Evolutionary conservation across 2,329 filamentous ascomycete species (phyloP), one percentile per base, ranked within the genome.

Genomic region (Paecilomyces dactylethromorphus): DNA sequence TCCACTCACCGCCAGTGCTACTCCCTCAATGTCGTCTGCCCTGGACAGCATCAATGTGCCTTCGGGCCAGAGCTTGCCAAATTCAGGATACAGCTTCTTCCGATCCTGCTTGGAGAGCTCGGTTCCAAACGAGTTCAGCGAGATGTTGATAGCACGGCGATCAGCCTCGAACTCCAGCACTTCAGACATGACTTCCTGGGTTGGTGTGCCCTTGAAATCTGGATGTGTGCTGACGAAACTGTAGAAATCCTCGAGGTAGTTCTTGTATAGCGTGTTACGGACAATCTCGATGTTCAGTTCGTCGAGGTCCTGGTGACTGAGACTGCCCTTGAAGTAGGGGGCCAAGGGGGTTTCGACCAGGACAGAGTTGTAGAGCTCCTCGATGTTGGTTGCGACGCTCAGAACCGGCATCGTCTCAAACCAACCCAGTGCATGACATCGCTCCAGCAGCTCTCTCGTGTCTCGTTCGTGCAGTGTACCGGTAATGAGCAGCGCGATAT

Each of bases 281-380:
- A 99, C 90, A 75, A 99, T 99, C 79, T 99, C 94, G 69, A 99
- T 99, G 79, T 99, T 99, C 70, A 99, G 82, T 81, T 99, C 95
- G 77, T 99, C 94, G 55, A 99, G 83, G 73, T 99, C 94, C 75
- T 97, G 92, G 76, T 97, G 92, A 78, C 89, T 95, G 61, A 99
- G 83, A 66, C 90, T 96, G 67, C 92, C 91, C 80, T 99, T 97
- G 85, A 99, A 99, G 79, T 96, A 99, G 8, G 91, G 88, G 13
- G 94, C 94, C 54, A 99, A 82, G 3, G 94, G 94, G 3, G 94
- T 99, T 80, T 99, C 94, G 66, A 99, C 92, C 65, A 99, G 80
- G 18, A 99, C 94, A 53, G 90, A 95, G 81, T 97, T 99, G 83
- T 99, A 99, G 39, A 99, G 84, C 73, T 99, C 94, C 78, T 99